Percentiles rank a stretch among this genome's conserved stretches.
Evolutionary conservation across 805 yeast genomes (phyloP).

Genomic region (Spathaspora passalidarum): DNA sequence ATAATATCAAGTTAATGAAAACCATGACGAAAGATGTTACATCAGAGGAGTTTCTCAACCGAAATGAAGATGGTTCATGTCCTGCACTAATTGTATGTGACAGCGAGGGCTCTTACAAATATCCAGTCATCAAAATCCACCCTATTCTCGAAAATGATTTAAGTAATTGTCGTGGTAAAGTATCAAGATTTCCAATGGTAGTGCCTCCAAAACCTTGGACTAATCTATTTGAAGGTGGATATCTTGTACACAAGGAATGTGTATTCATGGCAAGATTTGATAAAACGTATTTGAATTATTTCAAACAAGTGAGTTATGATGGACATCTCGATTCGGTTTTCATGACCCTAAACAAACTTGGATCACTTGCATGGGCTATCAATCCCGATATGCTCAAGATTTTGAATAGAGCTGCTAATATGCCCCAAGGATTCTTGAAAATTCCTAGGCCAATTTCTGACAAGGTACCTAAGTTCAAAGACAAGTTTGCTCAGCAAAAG

Average conservation of each 20-base stretch:
- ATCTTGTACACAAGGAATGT: constrained; percentile 19
- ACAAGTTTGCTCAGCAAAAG: not conserved
- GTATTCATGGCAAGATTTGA: constrained; percentile 20
- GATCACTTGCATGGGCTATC: constrained; percentile 34
- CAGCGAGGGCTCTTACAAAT: too few species aligned
- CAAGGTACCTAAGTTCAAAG: not conserved
- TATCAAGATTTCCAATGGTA: constrained; percentile 32
- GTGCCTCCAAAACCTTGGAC: constrained; percentile 36
- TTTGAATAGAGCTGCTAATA: constrained; percentile 18
- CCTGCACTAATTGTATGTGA: not conserved
- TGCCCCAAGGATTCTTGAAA: constrained; percentile 19
- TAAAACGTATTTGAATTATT: constrained; percentile 15
- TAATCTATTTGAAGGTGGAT: constrained; percentile 34
- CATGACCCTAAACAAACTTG: constrained; percentile 24
- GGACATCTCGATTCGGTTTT: constrained; percentile 33
- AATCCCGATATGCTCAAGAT: constrained; percentile 23
- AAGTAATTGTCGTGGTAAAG: not conserved
- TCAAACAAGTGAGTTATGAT: constrained; percentile 23
- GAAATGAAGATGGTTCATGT: not conserved
- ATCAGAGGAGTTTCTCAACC: not conserved
- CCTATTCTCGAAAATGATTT: not conserved
- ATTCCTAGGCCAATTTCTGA: constrained; percentile 18
- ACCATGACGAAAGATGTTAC: not conserved
- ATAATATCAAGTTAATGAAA: not conserved
- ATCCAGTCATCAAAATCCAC: not conserved